Evolutionary conservation across 352 stramenopile species (phyloP).

Genomic region (Phytophthora pini): DNA sequence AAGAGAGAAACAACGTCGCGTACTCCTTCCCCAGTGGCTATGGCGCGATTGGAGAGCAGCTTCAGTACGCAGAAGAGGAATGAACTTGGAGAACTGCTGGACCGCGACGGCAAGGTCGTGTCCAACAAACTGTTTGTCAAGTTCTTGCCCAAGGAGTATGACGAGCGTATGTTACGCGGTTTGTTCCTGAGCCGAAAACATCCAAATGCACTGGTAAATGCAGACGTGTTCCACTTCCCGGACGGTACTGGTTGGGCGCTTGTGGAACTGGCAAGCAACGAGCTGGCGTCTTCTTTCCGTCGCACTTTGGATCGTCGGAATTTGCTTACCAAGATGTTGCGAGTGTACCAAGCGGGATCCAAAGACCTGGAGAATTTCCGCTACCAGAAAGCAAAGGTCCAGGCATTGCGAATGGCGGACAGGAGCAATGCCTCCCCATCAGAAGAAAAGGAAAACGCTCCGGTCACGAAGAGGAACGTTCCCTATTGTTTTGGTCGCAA

Average conservation of each 20-base stretch:
- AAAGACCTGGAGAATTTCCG: slow-evolving; percentile 75
- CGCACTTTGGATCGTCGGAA: slow-evolving; percentile 68
- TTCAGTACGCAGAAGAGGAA: slow-evolving; percentile 33
- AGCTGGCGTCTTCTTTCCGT: slow-evolving; percentile 53
- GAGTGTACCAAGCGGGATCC: slow-evolving; percentile 58
- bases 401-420: slow-evolving; percentile 35
- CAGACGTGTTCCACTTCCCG: slow-evolving; percentile 81
- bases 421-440: slow-evolving; percentile 23
- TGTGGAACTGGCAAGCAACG: slow-evolving; percentile 64
- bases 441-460: slow-evolving; percentile 29
- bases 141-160: slow-evolving; percentile 60
- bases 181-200: slow-evolving; percentile 57
- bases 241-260: slow-evolving; percentile 77
- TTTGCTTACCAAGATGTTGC: slow-evolving; percentile 54
- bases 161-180: slow-evolving; percentile 42
- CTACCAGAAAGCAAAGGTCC: slow-evolving; percentile 52
- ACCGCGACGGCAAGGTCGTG: slow-evolving; percentile 54
- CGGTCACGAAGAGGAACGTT: slow-evolving; percentile 18
- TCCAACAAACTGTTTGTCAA: slow-evolving; percentile 79
- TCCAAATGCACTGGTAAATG: slow-evolving; percentile 45
- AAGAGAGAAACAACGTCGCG: slow-evolving; percentile 35
- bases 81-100: slow-evolving; percentile 46
- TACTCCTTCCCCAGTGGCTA: slow-evolving; percentile 17
- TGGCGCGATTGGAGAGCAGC: slow-evolving; percentile 22
- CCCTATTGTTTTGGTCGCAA: slow-evolving; percentile 74